Base-by-base conservation (phyloP, 2,329 filamentous ascomycete genomes). In the Helicocarpus griseus region DNA sequence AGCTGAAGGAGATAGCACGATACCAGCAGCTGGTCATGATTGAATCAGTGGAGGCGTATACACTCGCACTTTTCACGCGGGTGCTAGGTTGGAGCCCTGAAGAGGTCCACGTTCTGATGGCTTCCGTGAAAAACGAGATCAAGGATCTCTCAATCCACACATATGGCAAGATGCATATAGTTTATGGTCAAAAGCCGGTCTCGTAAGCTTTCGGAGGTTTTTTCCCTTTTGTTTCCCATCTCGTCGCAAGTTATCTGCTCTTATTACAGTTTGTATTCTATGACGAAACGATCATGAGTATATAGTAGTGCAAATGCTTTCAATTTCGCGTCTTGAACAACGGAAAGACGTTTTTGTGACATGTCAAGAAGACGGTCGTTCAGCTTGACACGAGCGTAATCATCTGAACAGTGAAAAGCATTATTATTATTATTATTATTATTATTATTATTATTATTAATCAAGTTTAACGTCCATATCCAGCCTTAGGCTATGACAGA, bases 1-100 rank as follows among this genome's bases (percentile, higher is more conserved):
- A 54, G 6, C 52, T 65, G 33, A 64, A 66, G 49, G 57, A 64
- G 47, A 59, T 79, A 1, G 78, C 77, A 1, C 54, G 57, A n/a
- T 60, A 52, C n/a, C 49, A 58, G 7, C 57, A 56, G 31, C 33
- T 50, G 5, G 54, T 60, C 9, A 51, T 61, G 31, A 51, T 51
- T 26, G 55, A 61, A 40, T 56, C 60, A 17, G 48, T 64, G 6
- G 58, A 63, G 35, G 55, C 57, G 1, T 59, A 59, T 26, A 60
- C 60, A 3, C 53, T 63, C 46, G 58, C 59, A 8, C 54, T 57
- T 2, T 58, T 62, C 29, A 59, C 54, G 1, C 54, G 56, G 2
- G 53, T 61, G 19, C 45, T 64, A 13, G 56, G 58, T 24, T 65
- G 63, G 63, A 52, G 51, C 8, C 35, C 53, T 28, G 53, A 60